Conservation (phyloP, 2,329 filamentous ascomycete genomes). For the Fusarium longipes region DNA sequence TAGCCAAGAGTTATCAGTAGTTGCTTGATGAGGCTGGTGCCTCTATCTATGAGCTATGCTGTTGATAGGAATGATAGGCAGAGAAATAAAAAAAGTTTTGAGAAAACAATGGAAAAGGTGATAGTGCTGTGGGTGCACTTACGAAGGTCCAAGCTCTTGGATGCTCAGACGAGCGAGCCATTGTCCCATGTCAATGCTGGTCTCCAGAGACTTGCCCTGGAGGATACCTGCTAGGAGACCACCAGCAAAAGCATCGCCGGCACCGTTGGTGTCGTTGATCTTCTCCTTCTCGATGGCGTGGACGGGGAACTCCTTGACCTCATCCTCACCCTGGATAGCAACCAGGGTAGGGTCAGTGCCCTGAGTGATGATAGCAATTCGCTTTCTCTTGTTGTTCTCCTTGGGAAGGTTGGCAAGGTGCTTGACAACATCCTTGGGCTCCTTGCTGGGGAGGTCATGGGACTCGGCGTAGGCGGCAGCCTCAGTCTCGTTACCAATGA, state of each 20-base stretch:
- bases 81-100: slow-evolving; percentile 29
- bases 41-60: slow-evolving; percentile 21
- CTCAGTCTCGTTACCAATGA: slow-evolving; percentile 98
- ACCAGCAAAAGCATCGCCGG: slow-evolving; percentile 95
- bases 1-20: slow-evolving; percentile 28
- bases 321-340: slow-evolving; percentile 76
- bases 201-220: slow-evolving; percentile 81
- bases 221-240: slow-evolving; percentile 92
- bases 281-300: slow-evolving; percentile 79
- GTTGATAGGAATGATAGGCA: slow-evolving; percentile 35
- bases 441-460: slow-evolving; percentile 78
- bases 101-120: slow-evolving; percentile 12
- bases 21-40: slow-evolving; percentile 23
- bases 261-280: slow-evolving; percentile 97
- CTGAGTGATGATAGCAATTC: slow-evolving; percentile 93
- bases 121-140: slow-evolving; percentile 59
- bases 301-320: slow-evolving; percentile 82
- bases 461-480: slow-evolving; percentile 87
- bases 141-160: slow-evolving; percentile 95
- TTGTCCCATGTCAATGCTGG: slow-evolving; percentile 89
- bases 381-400: slow-evolving; percentile 85
- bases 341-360: slow-evolving; percentile 92
- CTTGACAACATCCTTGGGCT: slow-evolving; percentile 87
- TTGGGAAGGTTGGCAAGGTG: slow-evolving; percentile 89
- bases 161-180: slow-evolving; percentile 96